These are phyloP conservation scores for Xylaria flabelliformis DNA, from an alignment of 495 filamentous ascomycete genomes.

Conservation along the genomic window DNA sequence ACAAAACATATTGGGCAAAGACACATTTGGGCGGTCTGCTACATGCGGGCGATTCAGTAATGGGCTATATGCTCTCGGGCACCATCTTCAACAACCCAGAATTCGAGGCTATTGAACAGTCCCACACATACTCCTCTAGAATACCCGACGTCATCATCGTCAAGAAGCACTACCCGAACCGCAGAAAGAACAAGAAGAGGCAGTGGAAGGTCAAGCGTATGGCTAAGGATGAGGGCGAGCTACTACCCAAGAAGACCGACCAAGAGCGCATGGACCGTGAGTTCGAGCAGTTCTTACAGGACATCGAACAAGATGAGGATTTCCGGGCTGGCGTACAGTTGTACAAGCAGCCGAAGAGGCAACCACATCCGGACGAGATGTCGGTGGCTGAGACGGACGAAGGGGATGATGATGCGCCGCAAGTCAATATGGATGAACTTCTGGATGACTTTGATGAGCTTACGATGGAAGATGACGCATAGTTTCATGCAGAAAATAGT, in stretches of 20 bases:
- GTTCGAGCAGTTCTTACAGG: conserved; percentile 95
- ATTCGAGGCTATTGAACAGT: conserved; percentile 79
- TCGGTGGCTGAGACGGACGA: conserved; percentile 71
- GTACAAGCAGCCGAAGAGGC: conserved; percentile 69
- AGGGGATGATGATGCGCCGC: conserved; percentile 70
- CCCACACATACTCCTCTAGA: conserved; percentile 68
- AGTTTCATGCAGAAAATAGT: conserved; percentile 17
- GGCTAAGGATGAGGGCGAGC: conserved; percentile 82
- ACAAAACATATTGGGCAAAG: conserved; percentile 81
- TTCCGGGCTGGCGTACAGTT: conserved; percentile 80
- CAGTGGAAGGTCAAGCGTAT: conserved; percentile 95
- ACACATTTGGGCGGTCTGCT: conserved; percentile 90
- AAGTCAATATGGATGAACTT: conserved; percentile 82
- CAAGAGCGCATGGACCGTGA: conserved; percentile 84
- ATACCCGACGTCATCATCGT: conserved; percentile 94
- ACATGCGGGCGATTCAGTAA: conserved; percentile 86
- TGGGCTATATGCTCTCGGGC: conserved; percentile 88
- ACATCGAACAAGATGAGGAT: conserved; percentile 95
- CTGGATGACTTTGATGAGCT: conserved; percentile 90
- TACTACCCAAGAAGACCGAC: conserved; percentile 79
- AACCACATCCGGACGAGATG: conserved; percentile 54
- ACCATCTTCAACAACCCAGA: conserved; percentile 89
- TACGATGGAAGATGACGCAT: conserved; percentile 61
- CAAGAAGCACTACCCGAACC: conserved; percentile 92
- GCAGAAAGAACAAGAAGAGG: conserved; percentile 79